A percentile compares a stretch with the other conserved stretches of the same genome.
Evolutionary conservation across 345 rosid species (phyloP).

Genomic region (Reutealis trisperma): DNA sequence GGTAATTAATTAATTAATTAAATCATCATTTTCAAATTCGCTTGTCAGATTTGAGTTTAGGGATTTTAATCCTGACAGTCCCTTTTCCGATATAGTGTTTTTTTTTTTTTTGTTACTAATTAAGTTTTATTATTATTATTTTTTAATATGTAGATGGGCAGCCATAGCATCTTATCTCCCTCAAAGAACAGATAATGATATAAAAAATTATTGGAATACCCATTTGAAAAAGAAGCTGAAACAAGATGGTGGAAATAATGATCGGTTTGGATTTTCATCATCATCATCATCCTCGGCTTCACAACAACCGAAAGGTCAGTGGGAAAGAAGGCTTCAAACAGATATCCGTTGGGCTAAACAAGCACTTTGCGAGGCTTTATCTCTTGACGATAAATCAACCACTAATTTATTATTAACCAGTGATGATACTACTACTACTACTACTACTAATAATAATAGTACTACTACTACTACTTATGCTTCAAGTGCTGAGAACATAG

Average conservation of each 20-base stretch:
- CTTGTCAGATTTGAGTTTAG: too few species aligned
- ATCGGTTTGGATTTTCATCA: constrained; percentile 20
- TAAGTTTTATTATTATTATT: neutral
- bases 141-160: constrained; percentile 66
- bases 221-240: constrained; percentile 78
- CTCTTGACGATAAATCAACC: constrained; percentile 50
- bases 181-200: constrained; percentile 88
- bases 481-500: constrained; percentile 70
- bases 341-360: constrained; percentile 82
- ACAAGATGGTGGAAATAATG: constrained; percentile 40
- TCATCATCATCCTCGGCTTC: constrained; percentile 21
- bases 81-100: neutral
- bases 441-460: neutral
- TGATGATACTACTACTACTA: too few species aligned
- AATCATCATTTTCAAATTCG: neutral
- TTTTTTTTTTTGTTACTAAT: neutral
- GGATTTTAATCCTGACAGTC: neutral
- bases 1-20: neutral
- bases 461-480: constrained; percentile 32
- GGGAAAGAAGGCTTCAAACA: constrained; percentile 88
- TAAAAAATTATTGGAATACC: constrained; percentile 93
- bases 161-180: constrained; percentile 98
- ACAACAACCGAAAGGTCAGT: constrained; percentile 55
- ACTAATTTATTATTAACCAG: neutral
- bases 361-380: constrained; percentile 76